These are phyloP conservation scores for Colletotrichum somersetense DNA, from an alignment of 2,329 filamentous ascomycete genomes.

Conservation along the genomic window DNA sequence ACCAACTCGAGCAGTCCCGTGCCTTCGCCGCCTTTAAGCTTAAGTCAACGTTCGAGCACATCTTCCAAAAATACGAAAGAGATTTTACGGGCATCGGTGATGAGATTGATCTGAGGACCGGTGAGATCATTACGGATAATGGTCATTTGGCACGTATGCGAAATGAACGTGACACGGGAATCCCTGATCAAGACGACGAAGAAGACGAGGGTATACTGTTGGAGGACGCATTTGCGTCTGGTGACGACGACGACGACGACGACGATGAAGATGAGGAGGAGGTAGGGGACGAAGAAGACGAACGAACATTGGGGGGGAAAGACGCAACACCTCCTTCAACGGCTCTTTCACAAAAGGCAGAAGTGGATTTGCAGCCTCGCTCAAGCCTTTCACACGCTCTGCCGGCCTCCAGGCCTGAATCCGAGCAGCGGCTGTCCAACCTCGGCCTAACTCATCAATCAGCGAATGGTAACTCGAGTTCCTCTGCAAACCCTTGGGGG, in stretches of 20 bases:
- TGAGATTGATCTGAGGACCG: slow-evolving; percentile 87
- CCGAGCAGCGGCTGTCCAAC: slow-evolving; percentile 42
- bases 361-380: neutral
- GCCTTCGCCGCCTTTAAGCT: slow-evolving; percentile 77
- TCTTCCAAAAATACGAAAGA: slow-evolving; percentile 88
- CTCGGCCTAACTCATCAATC: slow-evolving; percentile 43
- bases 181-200: slow-evolving; percentile 49
- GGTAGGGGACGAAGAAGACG: slow-evolving; percentile 49
- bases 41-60: slow-evolving; percentile 86
- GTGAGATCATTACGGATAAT: slow-evolving; percentile 88
- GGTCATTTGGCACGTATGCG: slow-evolving; percentile 80
- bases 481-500: slow-evolving; percentile 33
- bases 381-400: slow-evolving; percentile 19
- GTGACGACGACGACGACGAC: slow-evolving; percentile 46
- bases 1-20: slow-evolving; percentile 71
- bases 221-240: slow-evolving; percentile 46
- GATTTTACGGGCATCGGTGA: slow-evolving; percentile 89
- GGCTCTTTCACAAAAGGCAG: slow-evolving; percentile 43
- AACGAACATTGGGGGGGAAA: slow-evolving; percentile 43
- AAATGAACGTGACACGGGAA: slow-evolving; percentile 63
- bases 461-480: slow-evolving; percentile 40
- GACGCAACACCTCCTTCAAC: slow-evolving; percentile 22
- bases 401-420: neutral
- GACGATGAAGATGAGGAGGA: slow-evolving; percentile 48
- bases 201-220: slow-evolving; percentile 53